phyloP scores from a whole-genome alignment of 1,284 basidiomycete genomes.

The Phaffia rhodozyma region DNA sequence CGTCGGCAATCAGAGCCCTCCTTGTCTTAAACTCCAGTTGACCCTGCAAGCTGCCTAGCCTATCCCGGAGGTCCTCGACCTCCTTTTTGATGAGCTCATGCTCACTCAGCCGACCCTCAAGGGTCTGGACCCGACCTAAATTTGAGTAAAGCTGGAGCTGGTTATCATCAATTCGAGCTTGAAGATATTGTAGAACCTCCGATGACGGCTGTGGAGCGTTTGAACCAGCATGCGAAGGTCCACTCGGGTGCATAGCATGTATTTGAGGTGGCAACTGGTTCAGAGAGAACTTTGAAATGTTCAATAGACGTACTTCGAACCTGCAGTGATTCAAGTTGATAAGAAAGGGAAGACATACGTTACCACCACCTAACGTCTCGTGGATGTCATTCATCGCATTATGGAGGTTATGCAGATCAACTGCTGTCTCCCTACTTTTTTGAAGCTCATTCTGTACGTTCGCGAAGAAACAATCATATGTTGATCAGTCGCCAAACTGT shows the following conservation, averaged over 20 bases:
- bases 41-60: slow-evolving; percentile 48
- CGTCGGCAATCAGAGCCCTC: slow-evolving; percentile 22
- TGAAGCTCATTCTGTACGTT: slow-evolving; percentile 70
- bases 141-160: slow-evolving; percentile 67
- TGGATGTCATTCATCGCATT: slow-evolving; percentile 82
- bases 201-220: slow-evolving; percentile 27
- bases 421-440: slow-evolving; percentile 87
- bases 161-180: slow-evolving; percentile 72
- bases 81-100: slow-evolving; percentile 78
- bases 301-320: background rate
- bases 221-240: slow-evolving; percentile 9
- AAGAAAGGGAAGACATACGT: slow-evolving; percentile 43
- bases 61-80: slow-evolving; percentile 54
- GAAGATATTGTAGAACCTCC: slow-evolving; percentile 48
- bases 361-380: slow-evolving; percentile 73
- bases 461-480: background rate
- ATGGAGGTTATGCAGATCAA: slow-evolving; percentile 68
- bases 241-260: slow-evolving; percentile 15
- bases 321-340: slow-evolving; percentile 15
- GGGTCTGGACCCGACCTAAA: slow-evolving; percentile 68
- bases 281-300: background rate
- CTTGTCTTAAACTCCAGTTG: slow-evolving; percentile 33
- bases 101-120: slow-evolving; percentile 68
- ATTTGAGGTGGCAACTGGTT: slow-evolving; percentile 29
- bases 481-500: background rate